Evolutionary conservation across 2,329 filamentous ascomycete genomes (phyloP), one percentile per base, ranked within the genome.

Genomic region (Sporothrix brasiliensis): DNA sequence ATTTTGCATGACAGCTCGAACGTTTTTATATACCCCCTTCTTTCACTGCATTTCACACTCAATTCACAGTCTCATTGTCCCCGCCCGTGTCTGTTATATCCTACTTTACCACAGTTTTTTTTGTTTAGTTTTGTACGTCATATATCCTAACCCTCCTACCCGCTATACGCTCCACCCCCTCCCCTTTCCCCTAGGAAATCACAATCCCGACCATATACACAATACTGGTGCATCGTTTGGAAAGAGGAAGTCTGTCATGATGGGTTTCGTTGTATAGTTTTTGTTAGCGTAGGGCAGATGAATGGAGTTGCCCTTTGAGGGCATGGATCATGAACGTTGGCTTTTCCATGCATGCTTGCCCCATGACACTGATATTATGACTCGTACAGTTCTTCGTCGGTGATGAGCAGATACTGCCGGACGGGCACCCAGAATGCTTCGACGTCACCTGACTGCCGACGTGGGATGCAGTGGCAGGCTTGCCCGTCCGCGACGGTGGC

Each of bases 1-100:
- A 39, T 56, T 49, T 49, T 50, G 50, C 53, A 7, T 30, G 50
- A 41, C 39, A 30, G 27, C 27, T 52, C 67, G 21, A 30, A 34
- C 66, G 34, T 53, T 60, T 34, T 34, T 69, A 69, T 73, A 72
- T 72, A 74, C 71, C 70, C 70, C 63, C 63, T 24, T 70, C 66
- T 39, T 34, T 39, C 69, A 52, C 66, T 19, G 69, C 60, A 52
- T 24, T 21, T 67, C 24, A 16, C 7, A 47, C 24, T 68, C 24
- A 66, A 14, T 27, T 24, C 39, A 44, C 44, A 41, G 34, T 24
- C 6, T 68, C 65, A 41, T 27, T 44, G 63, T 65, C 21, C 34
- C 13, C 50, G 5, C 34, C 11, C 14, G 10, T 44, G 41, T 7
- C 14, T 68, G 10, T 39, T 39, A 39, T 52, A 39, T 65, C 44